Conservation (phyloP, 148 eudicot species). For the Gaultheria prostrata region DNA sequence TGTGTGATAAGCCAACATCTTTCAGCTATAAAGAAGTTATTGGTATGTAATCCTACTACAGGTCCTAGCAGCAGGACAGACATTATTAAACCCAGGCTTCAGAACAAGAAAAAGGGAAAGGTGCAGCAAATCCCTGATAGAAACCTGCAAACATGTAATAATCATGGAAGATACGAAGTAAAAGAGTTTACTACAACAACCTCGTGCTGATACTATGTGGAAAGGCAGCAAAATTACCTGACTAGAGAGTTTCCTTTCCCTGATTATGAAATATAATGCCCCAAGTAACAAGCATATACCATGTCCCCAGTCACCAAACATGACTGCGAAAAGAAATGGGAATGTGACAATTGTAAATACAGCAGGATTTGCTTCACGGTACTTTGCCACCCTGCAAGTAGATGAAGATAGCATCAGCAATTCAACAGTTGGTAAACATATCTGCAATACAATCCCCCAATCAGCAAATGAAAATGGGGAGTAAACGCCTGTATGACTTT, state of each 20-base stretch:
- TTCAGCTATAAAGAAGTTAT: neutral
- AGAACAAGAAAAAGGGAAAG: neutral
- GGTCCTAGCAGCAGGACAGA: neutral
- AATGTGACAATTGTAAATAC: constrained; percentile 54
- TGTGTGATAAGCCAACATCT: neutral
- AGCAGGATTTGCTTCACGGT: constrained; percentile 60
- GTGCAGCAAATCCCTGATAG: neutral
- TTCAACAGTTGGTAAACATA: neutral
- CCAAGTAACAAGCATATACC: constrained; percentile 56
- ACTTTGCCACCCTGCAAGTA: constrained; percentile 44
- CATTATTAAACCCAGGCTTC: neutral
- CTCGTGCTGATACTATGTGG: neutral
- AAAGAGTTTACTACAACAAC: neutral
- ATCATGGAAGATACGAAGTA: neutral
- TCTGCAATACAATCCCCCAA: neutral
- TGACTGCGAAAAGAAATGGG: constrained; percentile 57
- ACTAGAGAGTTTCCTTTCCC: constrained; percentile 45
- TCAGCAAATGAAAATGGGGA: neutral
- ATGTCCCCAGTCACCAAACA: constrained; percentile 74
- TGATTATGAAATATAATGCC: constrained; percentile 39
- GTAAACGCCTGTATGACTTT: neutral
- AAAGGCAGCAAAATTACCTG: constrained; percentile 30
- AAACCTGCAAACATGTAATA: neutral
- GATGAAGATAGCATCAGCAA: constrained; percentile 13
- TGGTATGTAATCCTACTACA: neutral